Percentiles rank a stretch among this genome's conserved stretches.
Evolutionary conservation across 768 basidiomycete genomes (phyloP).

Genomic region (Suillus discolor): DNA sequence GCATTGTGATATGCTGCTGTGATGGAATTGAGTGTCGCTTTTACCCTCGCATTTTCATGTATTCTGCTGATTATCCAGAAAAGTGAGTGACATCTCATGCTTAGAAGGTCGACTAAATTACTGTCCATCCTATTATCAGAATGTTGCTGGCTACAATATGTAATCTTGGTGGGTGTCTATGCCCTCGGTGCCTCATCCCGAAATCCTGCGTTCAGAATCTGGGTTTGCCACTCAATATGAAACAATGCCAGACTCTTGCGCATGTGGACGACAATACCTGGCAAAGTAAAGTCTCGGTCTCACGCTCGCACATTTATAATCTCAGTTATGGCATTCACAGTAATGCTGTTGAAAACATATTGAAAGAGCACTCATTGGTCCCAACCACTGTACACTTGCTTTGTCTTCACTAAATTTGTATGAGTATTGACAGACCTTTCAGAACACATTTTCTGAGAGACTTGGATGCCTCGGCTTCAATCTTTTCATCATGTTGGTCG

Average conservation of each 20-base stretch:
- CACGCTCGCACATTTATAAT: slow-evolving; percentile 27
- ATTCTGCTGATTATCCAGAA: slow-evolving; percentile 37
- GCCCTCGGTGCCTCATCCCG: slow-evolving; percentile 27
- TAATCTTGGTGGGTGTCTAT: slow-evolving; percentile 29
- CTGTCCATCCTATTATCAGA: slow-evolving; percentile 4
- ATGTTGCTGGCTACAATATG: slow-evolving; percentile 25
- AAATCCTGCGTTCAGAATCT: slow-evolving; percentile 15
- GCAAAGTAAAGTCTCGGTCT: background rate
- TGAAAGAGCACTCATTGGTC: slow-evolving; percentile 20
- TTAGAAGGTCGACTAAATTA: too few species aligned
- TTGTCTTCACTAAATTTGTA: background rate
- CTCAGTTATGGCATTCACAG: slow-evolving; percentile 13
- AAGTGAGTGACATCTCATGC: slow-evolving; percentile 29
- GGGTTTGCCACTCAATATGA: slow-evolving; percentile 12
- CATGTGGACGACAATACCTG: slow-evolving; percentile 8
- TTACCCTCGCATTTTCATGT: slow-evolving; percentile 31
- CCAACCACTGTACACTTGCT: slow-evolving; percentile 17
- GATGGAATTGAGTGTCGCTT: slow-evolving; percentile 14
- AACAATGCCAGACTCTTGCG: background rate
- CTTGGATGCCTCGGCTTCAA: slow-evolving; percentile 20
- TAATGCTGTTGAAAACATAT: slow-evolving; percentile 13
- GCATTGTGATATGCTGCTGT: slow-evolving; percentile 15
- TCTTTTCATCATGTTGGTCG: slow-evolving; percentile 24
- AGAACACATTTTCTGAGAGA: slow-evolving; percentile 33
- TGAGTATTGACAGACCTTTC: background rate